Percentiles rank a stretch among this genome's conserved stretches.
Evolutionary conservation across 352 stramenopile species (phyloP).

Genomic region (Pythium dissotocum): DNA sequence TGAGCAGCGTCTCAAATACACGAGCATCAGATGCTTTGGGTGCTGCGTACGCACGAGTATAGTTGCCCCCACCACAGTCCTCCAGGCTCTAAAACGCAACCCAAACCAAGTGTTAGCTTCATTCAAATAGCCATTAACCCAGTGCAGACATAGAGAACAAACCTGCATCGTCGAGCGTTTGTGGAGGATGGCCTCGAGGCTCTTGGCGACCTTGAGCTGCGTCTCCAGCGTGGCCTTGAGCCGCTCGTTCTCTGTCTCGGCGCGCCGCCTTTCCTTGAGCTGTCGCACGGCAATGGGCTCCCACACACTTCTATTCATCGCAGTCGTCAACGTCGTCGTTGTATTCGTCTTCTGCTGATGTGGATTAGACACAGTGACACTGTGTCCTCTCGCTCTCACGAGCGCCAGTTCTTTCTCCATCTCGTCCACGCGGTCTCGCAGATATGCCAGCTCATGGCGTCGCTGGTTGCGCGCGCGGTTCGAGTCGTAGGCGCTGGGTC

Average conservation of each 20-base stretch:
- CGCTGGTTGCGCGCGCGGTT: conserved; percentile 29
- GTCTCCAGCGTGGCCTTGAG: conserved; percentile 47
- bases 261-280: conserved; percentile 18
- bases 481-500: conserved; percentile 18
- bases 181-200: conserved; percentile 37
- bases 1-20: conserved; percentile 6
- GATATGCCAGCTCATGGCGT: conserved; percentile 23
- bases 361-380: no score
- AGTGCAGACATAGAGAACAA: no score
- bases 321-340: no score
- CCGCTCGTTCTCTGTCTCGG: conserved; percentile 44
- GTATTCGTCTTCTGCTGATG: no score
- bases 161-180: conserved; percentile 20
- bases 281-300: conserved; percentile 19
- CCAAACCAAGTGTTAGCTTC: no score
- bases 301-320: conserved; percentile 11
- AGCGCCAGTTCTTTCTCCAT: conserved; percentile 22
- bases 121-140: no score
- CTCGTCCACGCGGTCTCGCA: conserved; percentile 19
- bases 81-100: background rate
- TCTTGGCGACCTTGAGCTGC: conserved; percentile 43
- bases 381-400: background rate
- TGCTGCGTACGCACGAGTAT: background rate
- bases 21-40: background rate
- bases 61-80: background rate